A percentile compares a stretch with the other conserved stretches of the same genome.
Conservation (phyloP, 257 asterid genomes). For the Ligustrum vulgare region DNA sequence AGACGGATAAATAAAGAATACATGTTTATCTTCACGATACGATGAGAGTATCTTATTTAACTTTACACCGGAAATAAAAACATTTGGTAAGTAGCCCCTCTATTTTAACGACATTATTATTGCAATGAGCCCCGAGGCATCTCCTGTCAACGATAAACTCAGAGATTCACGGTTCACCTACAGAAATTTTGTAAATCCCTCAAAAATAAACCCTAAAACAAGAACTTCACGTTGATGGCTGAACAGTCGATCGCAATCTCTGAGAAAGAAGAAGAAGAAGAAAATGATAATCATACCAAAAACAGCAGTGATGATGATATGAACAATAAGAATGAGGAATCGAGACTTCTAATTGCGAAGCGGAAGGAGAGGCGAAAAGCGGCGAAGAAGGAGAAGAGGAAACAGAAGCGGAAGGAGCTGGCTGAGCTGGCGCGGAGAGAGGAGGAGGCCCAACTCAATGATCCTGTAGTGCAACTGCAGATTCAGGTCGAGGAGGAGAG, state of each 20-base stretch:
- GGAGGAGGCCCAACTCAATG: conserved; percentile 70
- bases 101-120: background rate
- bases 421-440: conserved; percentile 71
- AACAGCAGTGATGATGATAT: background rate
- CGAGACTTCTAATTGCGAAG: conserved; percentile 30
- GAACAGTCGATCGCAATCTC: conserved; percentile 21
- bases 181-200: background rate
- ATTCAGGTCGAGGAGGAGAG: conserved; percentile 71
- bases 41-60: no score
- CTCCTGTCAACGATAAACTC: background rate
- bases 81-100: background rate
- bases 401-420: conserved; percentile 72
- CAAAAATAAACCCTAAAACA: background rate
- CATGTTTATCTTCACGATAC: no score
- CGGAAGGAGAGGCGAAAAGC: conserved; percentile 76
- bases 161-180: background rate
- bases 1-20: no score
- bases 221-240: conserved; percentile 30
- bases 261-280: conserved; percentile 25
- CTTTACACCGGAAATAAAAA: no score
- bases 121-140: background rate
- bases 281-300: background rate
- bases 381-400: conserved; percentile 86
- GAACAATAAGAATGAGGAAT: background rate
- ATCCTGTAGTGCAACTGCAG: conserved; percentile 70